Base-by-base conservation (phyloP, 257 asterid genomes). In the Solanum chmielewskii region DNA sequence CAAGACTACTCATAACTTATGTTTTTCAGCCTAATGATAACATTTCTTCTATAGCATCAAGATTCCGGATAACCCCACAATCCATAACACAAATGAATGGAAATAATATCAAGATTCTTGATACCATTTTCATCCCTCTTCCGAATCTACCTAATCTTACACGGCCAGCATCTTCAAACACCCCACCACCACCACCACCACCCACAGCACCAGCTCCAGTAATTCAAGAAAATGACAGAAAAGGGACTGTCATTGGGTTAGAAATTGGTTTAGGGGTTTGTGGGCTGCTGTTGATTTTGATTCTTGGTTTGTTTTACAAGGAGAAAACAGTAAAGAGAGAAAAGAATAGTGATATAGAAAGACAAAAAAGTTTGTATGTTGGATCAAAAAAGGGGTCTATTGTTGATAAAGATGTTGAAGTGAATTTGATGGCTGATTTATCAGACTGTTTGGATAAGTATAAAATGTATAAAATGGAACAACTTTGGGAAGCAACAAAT, bases 371-470 rank as follows among this genome's bases (percentile, higher is more conserved):
- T 7, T 29, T 71, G 25, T 82, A 13, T 77, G 31, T 70, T 16
- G 89, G 56, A 83, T 89, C 87, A 29, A 90, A 86, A 6, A 90
- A 84, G 73, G 92, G 90, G 62, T 42, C 81, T 90, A 25, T 33
- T 31, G 49, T 71, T 31, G 49, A 21, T 49, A 95, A 91, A 49
- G 95, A 85, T 62, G 98, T 91, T 88, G 93, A 88, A 75, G 92
- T 91, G 91, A 94, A 73, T 89, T 88, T 96, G 89, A 90, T 97
- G 94, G 98, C 98, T 42, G 99, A 96, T 90, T 98, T 97, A 41
- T 93, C 99, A 3, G 99, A 94, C 0, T 96, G 95, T 83, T 91
- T 97, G 94, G 99, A 97, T 91, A 97, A 97, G 95, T 97, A 97
- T 76, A 96, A 88, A 70, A 94, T 97, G 49, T 97, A 90, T 88